These are phyloP conservation scores for Diaporthe sp. DNA, from an alignment of 2,329 filamentous ascomycete genomes.

Conservation along the genomic window DNA sequence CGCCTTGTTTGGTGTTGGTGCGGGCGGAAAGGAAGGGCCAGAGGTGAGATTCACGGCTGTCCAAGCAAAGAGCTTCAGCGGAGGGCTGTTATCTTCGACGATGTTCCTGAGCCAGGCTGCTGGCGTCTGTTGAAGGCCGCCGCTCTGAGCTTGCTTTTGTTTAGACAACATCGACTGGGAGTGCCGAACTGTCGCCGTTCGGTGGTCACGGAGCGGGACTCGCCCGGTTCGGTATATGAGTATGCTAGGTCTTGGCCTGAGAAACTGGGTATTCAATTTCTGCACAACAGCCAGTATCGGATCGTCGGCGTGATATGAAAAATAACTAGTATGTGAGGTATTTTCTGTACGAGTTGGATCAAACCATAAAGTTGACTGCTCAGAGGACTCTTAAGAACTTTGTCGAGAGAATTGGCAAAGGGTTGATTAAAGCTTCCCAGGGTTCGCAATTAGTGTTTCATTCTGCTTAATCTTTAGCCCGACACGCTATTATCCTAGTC, in stretches of 20 bases:
- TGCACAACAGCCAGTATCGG: not conserved
- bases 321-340: not conserved
- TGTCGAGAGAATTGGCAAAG: not conserved
- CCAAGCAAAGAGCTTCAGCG: not conserved
- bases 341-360: not conserved
- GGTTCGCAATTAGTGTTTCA: not conserved
- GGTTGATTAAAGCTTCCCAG: not conserved
- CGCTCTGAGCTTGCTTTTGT: not conserved
- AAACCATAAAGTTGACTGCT: not conserved
- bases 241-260: not conserved
- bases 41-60: not conserved
- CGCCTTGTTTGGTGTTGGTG: not conserved
- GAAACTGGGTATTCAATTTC: not conserved
- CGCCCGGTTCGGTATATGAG: not conserved
- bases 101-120: conserved; percentile 2
- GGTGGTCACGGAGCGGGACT: not conserved
- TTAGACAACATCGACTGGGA: not conserved
- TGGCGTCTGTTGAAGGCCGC: not conserved
- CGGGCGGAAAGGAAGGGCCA: not conserved
- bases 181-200: not conserved
- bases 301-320: not conserved
- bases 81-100: not conserved
- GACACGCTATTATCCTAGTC: not conserved
- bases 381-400: not conserved
- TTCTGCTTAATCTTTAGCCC: not conserved